Evolutionary conservation across 2,329 filamentous ascomycete species (phyloP), one percentile per base, ranked within the genome.

Genomic region (Sporothrix schenckii): DNA sequence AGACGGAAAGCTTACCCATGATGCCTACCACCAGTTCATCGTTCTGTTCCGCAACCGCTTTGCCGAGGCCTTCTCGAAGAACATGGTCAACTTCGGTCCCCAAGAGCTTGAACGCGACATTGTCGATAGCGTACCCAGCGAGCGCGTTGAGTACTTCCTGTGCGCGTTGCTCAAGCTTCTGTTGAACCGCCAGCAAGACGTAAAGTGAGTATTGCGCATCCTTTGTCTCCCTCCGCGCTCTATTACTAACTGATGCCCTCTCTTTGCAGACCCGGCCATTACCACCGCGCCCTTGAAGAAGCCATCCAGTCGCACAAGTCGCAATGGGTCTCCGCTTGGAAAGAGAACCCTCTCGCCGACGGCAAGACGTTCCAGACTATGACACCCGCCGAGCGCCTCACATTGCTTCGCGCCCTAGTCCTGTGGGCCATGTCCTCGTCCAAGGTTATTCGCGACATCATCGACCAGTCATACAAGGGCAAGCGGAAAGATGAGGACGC

Each of bases 11-110:
- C 77, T 78, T 74, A 77, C 71, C 76, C 80, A 81, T 71, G 6
- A 75, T 72, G 39, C 71, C 70, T 75, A 70, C 77, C 77, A 75
- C 72, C 76, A 97, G 93, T 97, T 99, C 82, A 92, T 99, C 80
- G 93, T 98, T 75, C 97, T 97, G 92, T 99, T 98, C 82, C 89
- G 94, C 80, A 91, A 92, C 80, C 92, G 95, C 77, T 98, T 99
- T 81, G 89, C 87, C 81, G 93, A 97, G 72, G 91, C 89, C 72
- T 95, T 99, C 75, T 91, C 94, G 63, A 91, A 93, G 80, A 95
- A 93, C 44, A 85, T 97, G 49, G 86, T 92, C 74, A 92, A 97
- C 78, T 93, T 97, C 75, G 95, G 95, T 27, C 95, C 95, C 14
- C 94, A 99, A 81, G 96, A 99, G 80, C 88, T 99, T 72, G 95